Percentiles rank a stretch among this genome's conserved stretches.
Evolutionary conservation across 2,329 filamentous ascomycete genomes (phyloP).

Genomic region (Alternaria hordeiaustralica): DNA sequence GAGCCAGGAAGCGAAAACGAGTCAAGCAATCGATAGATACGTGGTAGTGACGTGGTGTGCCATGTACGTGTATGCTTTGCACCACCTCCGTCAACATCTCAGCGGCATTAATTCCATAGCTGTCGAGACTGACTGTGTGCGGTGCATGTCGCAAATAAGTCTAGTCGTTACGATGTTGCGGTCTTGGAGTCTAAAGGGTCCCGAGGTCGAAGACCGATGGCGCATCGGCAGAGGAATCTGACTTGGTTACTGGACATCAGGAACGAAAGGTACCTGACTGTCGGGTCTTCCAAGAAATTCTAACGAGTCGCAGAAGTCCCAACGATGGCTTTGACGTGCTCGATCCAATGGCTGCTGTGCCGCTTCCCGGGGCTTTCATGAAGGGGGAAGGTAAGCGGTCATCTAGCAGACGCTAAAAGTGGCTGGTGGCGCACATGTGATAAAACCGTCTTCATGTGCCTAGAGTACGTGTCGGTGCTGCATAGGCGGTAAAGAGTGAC

Average conservation of each 20-base stretch:
- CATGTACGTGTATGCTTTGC: neutral
- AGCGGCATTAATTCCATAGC: neutral
- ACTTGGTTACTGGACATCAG: conserved; percentile 7
- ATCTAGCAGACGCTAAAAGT: neutral
- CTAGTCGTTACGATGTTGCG: neutral
- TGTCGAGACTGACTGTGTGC: neutral
- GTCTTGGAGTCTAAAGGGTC: neutral
- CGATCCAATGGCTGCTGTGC: neutral
- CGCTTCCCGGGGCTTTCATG: neutral
- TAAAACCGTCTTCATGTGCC: neutral
- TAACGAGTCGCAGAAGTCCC: conserved; percentile 6
- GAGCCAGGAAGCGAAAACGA: neutral
- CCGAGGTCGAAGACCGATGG: neutral
- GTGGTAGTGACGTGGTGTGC: neutral
- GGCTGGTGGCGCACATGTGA: neutral
- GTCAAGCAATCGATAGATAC: neutral
- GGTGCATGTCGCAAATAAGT: neutral
- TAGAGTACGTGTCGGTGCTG: neutral
- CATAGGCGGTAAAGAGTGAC: neutral
- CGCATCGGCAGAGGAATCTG: conserved; percentile 7
- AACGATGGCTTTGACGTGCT: neutral
- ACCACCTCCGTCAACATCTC: neutral
- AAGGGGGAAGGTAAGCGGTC: neutral
- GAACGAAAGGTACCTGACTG: neutral
- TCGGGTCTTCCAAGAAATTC: conserved; percentile 1